Percentiles rank a stretch among this genome's conserved stretches.
phyloP scores from a whole-genome alignment of 2,329 filamentous ascomycete species.

The Hypoxylon sp. region DNA sequence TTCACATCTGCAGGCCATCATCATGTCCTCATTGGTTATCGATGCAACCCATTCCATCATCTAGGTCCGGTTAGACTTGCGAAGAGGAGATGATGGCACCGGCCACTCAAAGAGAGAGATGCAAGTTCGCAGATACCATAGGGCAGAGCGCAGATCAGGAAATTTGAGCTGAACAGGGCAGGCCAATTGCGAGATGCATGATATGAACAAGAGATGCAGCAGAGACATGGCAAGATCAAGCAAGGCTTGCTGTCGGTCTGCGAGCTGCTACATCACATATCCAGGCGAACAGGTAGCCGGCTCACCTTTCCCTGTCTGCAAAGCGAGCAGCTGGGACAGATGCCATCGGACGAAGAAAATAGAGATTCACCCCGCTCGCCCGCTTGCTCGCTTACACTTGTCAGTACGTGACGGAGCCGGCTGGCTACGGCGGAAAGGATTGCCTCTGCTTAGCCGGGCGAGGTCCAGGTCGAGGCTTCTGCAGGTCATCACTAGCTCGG shows the following conservation, averaged over 20 bases:
- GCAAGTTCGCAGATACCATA: conserved; percentile 12
- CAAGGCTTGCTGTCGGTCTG: neutral
- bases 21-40: conserved; percentile 33
- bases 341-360: neutral
- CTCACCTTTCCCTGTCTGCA: no score
- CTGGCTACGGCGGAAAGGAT: neutral
- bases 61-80: conserved; percentile 23
- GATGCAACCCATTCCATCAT: conserved; percentile 28
- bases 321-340: neutral
- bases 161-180: conserved; percentile 7
- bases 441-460: conserved; percentile 26
- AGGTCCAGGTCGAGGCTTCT: conserved; percentile 31
- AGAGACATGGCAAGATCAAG: no score
- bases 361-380: neutral
- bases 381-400: neutral
- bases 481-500: conserved; percentile 44
- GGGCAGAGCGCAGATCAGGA: conserved; percentile 1
- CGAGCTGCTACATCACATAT: neutral
- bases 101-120: conserved; percentile 13
- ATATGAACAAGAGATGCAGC: conserved; percentile 3
- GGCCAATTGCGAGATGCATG: neutral
- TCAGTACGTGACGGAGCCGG: neutral
- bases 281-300: no score
- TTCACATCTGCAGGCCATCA: conserved; percentile 38
- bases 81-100: conserved; percentile 18